Percentiles rank a stretch among this genome's conserved stretches.
phyloP scores from a whole-genome alignment of 2,329 filamentous ascomycete species.

The Ilyonectria mors-panacis region DNA sequence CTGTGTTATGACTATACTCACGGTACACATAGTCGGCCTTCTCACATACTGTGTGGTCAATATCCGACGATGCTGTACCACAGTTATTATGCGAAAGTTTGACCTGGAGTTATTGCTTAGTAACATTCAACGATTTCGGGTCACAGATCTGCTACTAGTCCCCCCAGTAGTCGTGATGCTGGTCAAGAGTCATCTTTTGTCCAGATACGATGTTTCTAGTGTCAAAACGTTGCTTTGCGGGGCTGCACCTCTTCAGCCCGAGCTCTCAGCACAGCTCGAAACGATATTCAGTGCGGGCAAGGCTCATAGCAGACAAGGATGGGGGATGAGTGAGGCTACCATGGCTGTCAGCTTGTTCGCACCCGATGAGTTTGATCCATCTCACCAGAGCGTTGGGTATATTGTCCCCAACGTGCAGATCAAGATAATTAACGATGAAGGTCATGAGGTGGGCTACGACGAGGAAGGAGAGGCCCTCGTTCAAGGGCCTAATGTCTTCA shows the following conservation, averaged over 20 bases:
- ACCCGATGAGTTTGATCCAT: slow-evolving; percentile 20
- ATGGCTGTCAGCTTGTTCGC: slow-evolving; percentile 19
- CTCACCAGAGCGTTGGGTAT: slow-evolving; percentile 14
- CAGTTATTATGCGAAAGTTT: slow-evolving; percentile 15
- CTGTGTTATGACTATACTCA: neutral
- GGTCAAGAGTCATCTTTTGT: slow-evolving; percentile 12
- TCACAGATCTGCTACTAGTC: slow-evolving; percentile 4
- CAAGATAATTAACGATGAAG: slow-evolving; percentile 8
- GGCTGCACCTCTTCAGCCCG: slow-evolving; percentile 14
- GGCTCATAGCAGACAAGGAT: slow-evolving; percentile 16
- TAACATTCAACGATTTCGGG: slow-evolving; percentile 9
- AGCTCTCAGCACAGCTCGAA: slow-evolving; percentile 18
- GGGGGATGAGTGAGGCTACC: slow-evolving; percentile 27
- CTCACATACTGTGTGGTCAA: slow-evolving; percentile 17
- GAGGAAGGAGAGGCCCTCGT: slow-evolving; percentile 17
- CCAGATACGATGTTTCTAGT: slow-evolving; percentile 7
- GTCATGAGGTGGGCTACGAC: neutral
- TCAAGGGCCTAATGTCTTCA: slow-evolving; percentile 4
- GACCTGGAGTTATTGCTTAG: neutral
- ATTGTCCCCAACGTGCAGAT: slow-evolving; percentile 16
- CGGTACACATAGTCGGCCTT: neutral
- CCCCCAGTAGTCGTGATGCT: slow-evolving; percentile 22
- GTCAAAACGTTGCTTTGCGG: slow-evolving; percentile 19
- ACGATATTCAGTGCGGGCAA: slow-evolving; percentile 2
- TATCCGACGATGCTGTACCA: slow-evolving; percentile 8